Evolutionary conservation across 2,329 filamentous ascomycete species (phyloP), one percentile per base, ranked within the genome.

Genomic region (Trichophyton rubrum): DNA sequence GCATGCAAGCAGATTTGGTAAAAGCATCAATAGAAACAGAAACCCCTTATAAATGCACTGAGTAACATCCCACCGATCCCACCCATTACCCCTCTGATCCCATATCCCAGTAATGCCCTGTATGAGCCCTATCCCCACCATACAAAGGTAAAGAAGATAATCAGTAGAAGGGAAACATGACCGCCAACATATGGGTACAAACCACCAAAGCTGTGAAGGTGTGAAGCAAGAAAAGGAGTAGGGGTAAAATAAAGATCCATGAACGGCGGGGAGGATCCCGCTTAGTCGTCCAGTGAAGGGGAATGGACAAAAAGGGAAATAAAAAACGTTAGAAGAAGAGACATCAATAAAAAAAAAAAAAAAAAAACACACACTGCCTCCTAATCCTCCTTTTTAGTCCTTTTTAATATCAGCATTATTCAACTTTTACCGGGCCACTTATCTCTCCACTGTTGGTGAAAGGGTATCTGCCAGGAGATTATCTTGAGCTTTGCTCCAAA

Each of bases 341-440:
- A 17, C 22, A 40, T 13, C 38, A 60, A 51, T 3, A 15, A 51
- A 11, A 51, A 51, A 17, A 56, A 7, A 33, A 60, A 51, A 1
- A 15, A 51, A 11, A 51, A 51, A 17, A 56, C n/a, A 33, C 53
- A 22, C 40, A n/a, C 30, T 35, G 13, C 20, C 30, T 58, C 56
- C 40, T n/a, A 15, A 4, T 58, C 61, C 56, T 61, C 58, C 58
- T 56, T 53, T 64, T 61, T 58, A 56, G 27, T 30, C 27, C 27
- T 59, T 62, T 27, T 51, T 51, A 27, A 27, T 5, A 22, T 30
- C 24, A 20, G 30, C 45, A 15, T 51, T 22, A 51, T 24, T 27
- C 45, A 51, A 51, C 45, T 51, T 51, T 30, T 51, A 51, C 30
- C 38, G n/a, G 51, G 51, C 33, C 33, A 8, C 20, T n/a, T 30